Conservation (phyloP, 2,329 filamentous ascomycete genomes). For the Calonectria hawksworthii region DNA sequence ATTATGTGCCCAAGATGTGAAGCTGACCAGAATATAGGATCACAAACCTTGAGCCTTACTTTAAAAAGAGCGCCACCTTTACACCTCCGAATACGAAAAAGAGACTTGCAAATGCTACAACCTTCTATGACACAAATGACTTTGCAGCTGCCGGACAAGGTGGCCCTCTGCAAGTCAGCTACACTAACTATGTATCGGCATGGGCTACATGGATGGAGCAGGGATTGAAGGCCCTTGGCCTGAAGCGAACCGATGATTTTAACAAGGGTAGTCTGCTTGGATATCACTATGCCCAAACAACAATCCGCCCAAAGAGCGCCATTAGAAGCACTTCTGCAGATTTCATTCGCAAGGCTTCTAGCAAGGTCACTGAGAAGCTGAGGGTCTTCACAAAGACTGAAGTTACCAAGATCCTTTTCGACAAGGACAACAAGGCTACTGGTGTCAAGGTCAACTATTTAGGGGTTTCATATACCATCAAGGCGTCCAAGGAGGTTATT, state of each 20-base stretch:
- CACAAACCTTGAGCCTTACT: not conserved
- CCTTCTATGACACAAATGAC: not conserved
- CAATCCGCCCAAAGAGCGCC: not conserved
- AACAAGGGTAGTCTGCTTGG: not conserved
- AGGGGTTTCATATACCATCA: conserved; percentile 33
- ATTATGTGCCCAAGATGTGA: not conserved
- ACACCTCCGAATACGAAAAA: not conserved
- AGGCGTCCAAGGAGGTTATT: conserved; percentile 37
- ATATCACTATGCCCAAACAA: not conserved
- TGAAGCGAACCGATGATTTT: not conserved
- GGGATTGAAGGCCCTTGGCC: not conserved
- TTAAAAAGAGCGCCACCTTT: conserved; percentile 3
- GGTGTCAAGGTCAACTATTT: not conserved
- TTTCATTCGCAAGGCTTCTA: not conserved
- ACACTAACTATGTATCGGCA: not conserved
- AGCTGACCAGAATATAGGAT: not conserved
- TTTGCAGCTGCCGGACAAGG: not conserved
- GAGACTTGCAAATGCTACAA: conserved; percentile 1
- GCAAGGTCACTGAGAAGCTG: not conserved
- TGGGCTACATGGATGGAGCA: conserved; percentile 11
- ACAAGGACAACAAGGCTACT: not conserved
- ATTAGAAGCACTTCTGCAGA: not conserved
- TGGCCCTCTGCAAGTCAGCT: conserved; percentile 9
- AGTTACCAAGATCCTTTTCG: conserved; percentile 13
- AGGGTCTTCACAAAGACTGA: not conserved